A percentile compares a stretch with the other conserved stretches of the same genome.
These are phyloP conservation scores for Teratosphaeria pseudoeucalypti DNA, from an alignment of 2,329 filamentous ascomycete species.

Conservation along the genomic window DNA sequence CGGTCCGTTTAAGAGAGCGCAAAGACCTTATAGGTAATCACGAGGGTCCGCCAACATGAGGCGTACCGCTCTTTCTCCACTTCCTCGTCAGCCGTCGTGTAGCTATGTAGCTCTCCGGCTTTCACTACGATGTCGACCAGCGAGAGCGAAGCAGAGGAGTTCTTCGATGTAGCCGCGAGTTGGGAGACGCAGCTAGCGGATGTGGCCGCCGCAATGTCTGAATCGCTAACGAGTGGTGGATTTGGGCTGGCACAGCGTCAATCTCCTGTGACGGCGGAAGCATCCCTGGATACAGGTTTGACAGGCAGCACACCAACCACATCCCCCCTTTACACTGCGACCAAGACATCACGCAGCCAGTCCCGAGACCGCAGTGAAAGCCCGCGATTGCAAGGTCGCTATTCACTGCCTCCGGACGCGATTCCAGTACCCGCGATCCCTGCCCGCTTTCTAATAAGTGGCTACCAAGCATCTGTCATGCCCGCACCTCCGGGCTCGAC, in stretches of 20 bases:
- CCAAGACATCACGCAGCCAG: neutral
- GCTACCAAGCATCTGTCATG: neutral
- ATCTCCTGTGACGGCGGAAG: neutral
- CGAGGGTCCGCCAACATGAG: neutral
- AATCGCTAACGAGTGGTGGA: neutral
- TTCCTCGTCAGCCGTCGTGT: neutral
- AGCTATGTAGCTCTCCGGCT: neutral
- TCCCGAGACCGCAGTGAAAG: neutral
- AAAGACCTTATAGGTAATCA: neutral
- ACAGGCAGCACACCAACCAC: neutral
- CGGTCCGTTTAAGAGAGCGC: neutral
- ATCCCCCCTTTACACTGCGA: neutral
- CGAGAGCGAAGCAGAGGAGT: neutral
- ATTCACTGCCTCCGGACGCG: neutral
- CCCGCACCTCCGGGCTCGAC: neutral
- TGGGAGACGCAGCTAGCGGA: neutral
- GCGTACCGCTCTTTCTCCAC: neutral
- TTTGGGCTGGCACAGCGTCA: neutral
- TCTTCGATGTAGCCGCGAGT: neutral
- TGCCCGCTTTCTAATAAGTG: neutral
- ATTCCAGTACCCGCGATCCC: neutral
- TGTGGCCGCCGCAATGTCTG: neutral
- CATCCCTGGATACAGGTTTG: neutral
- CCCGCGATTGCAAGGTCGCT: neutral
- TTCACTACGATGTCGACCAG: neutral